Conservation (phyloP, 192 early-diverging fungal genomes). For the Coemansia aciculifera region DNA sequence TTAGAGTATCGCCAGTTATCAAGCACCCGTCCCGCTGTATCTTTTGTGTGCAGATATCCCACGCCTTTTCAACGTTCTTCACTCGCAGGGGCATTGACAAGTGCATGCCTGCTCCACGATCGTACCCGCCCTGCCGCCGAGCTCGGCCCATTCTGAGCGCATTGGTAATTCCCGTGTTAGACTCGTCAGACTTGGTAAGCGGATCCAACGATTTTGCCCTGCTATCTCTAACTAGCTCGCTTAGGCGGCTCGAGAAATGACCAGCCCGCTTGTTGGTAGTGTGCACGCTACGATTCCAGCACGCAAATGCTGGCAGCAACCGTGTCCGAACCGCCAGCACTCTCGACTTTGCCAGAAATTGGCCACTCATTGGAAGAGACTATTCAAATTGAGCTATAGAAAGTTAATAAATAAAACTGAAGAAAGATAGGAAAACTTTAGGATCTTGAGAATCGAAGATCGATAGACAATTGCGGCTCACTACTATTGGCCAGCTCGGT, state of each 20-base stretch:
- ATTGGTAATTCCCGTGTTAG: neutral
- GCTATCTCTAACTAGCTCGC: neutral
- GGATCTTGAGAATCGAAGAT: neutral
- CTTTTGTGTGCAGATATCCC: slow-evolving; percentile 43
- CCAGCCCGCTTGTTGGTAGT: neutral
- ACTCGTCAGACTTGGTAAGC: slow-evolving; percentile 1
- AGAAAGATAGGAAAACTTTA: neutral
- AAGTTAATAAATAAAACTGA: neutral
- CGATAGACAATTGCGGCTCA: neutral
- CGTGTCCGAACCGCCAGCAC: neutral
- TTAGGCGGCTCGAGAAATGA: neutral
- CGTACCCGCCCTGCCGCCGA: slow-evolving; percentile 23
- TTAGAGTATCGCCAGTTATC: slow-evolving; percentile 1
- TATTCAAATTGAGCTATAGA: neutral
- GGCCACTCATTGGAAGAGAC: neutral
- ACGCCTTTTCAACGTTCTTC: slow-evolving; percentile 44
- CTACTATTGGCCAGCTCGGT: neutral
- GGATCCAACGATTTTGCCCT: neutral
- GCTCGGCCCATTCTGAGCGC: slow-evolving; percentile 6
- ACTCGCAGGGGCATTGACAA: slow-evolving; percentile 32
- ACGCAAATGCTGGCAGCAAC: neutral
- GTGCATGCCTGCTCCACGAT: slow-evolving; percentile 30
- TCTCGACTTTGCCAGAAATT: neutral
- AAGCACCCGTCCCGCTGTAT: slow-evolving; percentile 3
- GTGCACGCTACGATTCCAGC: neutral